These are phyloP conservation scores for Plectosphaerella cucumerina DNA, from an alignment of 2,329 filamentous ascomycete genomes.

Conservation along the genomic window DNA sequence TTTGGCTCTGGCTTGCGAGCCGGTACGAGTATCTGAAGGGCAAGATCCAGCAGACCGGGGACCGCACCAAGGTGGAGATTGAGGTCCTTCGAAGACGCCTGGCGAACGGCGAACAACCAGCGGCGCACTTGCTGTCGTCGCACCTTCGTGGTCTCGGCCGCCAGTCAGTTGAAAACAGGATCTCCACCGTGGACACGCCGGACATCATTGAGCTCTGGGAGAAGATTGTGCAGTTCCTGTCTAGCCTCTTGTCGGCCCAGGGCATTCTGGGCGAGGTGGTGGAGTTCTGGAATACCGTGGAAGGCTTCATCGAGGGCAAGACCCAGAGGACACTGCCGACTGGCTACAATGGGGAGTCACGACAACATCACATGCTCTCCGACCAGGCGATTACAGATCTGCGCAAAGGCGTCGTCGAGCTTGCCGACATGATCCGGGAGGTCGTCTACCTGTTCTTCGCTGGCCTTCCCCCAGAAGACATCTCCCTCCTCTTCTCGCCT, in stretches of 20 bases:
- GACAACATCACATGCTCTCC: conserved; percentile 75
- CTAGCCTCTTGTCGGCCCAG: conserved; percentile 67
- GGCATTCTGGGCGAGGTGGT: conserved; percentile 85
- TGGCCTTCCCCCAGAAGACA: conserved; percentile 84
- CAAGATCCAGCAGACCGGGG: conserved; percentile 74
- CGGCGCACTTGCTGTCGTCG: conserved; percentile 62
- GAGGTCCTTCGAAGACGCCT: conserved; percentile 83
- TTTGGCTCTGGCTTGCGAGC: conserved; percentile 92
- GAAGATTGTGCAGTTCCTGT: conserved; percentile 72
- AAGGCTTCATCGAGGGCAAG: conserved; percentile 84
- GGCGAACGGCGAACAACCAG: conserved; percentile 68
- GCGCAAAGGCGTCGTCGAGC: conserved; percentile 71
- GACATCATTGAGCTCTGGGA: conserved; percentile 92
- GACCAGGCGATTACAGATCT: conserved; percentile 66
- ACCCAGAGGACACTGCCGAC: conserved; percentile 75
- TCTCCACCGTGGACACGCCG: conserved; percentile 66
- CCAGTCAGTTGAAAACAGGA: conserved; percentile 58
- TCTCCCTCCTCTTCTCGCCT: conserved; percentile 83
- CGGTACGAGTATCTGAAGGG: conserved; percentile 85
- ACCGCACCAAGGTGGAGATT: conserved; percentile 86
- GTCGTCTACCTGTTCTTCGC: conserved; percentile 78
- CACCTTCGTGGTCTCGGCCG: conserved; percentile 72
- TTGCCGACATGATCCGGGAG: conserved; percentile 80
- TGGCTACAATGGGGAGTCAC: conserved; percentile 78
- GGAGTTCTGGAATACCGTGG: conserved; percentile 90